Conservation (phyloP, 495 filamentous ascomycete genomes). For the Daldinia bambusicola region DNA sequence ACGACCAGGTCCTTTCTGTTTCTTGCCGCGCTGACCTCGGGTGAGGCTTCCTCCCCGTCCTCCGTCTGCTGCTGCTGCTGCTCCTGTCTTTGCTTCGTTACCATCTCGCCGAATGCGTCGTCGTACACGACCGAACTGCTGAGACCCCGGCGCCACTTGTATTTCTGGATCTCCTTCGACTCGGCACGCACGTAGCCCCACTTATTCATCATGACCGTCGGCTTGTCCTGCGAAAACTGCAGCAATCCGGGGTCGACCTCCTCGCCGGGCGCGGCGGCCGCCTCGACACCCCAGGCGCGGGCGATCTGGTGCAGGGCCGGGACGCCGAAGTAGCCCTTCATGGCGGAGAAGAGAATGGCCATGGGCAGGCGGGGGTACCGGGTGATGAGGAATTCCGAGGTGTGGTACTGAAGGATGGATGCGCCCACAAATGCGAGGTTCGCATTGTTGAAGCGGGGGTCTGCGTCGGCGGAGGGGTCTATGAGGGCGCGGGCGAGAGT, state of each 20-base stretch:
- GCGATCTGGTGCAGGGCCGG: constrained; percentile 75
- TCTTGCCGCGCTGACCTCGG: constrained; percentile 42
- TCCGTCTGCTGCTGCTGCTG: too few relatives aligned
- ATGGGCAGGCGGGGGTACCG: constrained; percentile 90
- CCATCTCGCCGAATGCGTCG: constrained; percentile 78
- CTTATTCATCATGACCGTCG: constrained; percentile 62
- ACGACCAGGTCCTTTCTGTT: constrained; percentile 32
- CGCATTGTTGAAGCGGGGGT: constrained; percentile 81
- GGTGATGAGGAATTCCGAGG: constrained; percentile 84
- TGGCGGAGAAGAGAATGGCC: constrained; percentile 80
- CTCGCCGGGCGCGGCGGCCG: constrained; percentile 80
- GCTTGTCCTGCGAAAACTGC: constrained; percentile 73
- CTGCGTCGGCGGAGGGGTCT: constrained; percentile 80
- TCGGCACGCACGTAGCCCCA: constrained; percentile 57
- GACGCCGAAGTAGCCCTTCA: constrained; percentile 81
- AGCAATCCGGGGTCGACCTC: constrained; percentile 95
- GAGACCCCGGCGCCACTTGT: constrained; percentile 74
- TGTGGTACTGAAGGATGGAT: constrained; percentile 85
- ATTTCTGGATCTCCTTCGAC: constrained; percentile 50
- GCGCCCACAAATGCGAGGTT: constrained; percentile 83
- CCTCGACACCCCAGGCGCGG: constrained; percentile 89
- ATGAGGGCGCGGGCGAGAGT: constrained; percentile 87
- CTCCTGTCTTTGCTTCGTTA: constrained; percentile 28
- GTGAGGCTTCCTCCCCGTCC: constrained; percentile 16
- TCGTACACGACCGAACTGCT: constrained; percentile 78